Evolutionary conservation across 768 basidiomycete genomes (phyloP).

Genomic region (Psilocybe cyanescens): DNA sequence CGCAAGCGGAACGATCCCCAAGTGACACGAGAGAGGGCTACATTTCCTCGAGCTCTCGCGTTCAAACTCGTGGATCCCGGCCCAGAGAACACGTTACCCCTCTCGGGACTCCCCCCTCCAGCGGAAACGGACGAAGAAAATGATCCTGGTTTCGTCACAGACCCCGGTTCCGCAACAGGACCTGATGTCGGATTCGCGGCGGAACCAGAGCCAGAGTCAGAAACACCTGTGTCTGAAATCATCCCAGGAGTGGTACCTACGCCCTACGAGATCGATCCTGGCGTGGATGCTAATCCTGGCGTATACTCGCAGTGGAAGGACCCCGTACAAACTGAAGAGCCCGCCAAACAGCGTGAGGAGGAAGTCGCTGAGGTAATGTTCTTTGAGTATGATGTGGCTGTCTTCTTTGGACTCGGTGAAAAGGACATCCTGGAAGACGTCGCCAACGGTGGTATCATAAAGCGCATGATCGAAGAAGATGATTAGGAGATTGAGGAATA

Average conservation of each 20-base stretch:
- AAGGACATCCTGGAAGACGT: conserved; percentile 84
- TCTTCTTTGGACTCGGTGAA: conserved; percentile 90
- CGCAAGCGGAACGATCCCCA: conserved; percentile 34
- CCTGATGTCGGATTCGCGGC: not conserved
- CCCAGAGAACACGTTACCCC: not conserved
- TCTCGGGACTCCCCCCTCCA: not conserved
- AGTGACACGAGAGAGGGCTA: conserved; percentile 59
- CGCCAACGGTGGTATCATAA: conserved; percentile 69
- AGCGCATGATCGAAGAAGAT: conserved; percentile 59
- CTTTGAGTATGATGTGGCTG: conserved; percentile 87
- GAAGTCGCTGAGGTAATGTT: conserved; percentile 77
- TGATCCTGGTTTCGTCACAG: conserved; percentile 11
- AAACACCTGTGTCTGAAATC: conserved; percentile 18
- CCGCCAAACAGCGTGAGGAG: conserved; percentile 36
- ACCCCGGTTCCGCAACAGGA: conserved; percentile 2
- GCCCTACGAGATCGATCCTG: conserved; percentile 21
- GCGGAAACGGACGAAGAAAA: conserved; percentile 23
- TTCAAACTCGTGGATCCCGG: conserved; percentile 33
- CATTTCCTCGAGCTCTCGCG: conserved; percentile 54
- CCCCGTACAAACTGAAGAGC: conserved; percentile 14
- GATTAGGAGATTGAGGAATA: conserved; percentile 95
- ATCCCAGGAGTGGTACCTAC: not conserved
- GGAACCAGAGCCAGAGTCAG: conserved; percentile 7
- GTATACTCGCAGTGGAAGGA: conserved; percentile 22
- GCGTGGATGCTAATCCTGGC: conserved; percentile 34